Percentiles rank a stretch among this genome's conserved stretches.
Conservation (phyloP, 2,329 filamentous ascomycete genomes). For the Fusarium zealandicum region DNA sequence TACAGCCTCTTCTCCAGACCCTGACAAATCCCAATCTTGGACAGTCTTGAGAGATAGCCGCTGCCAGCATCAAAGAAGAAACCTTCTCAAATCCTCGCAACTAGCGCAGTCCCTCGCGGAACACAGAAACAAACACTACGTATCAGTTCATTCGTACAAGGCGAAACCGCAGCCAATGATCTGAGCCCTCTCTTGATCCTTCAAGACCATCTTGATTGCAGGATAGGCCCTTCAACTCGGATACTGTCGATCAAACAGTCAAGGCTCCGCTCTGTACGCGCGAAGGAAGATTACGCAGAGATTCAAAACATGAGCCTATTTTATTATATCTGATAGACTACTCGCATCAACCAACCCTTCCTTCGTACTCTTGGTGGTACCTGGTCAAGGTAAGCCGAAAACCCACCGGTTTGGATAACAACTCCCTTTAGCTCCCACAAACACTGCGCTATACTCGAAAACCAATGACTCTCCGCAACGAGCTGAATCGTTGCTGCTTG, state of each 20-base stretch:
- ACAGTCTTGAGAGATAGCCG: too few species aligned
- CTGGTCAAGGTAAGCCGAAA: too few species aligned
- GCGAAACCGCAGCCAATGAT: not conserved
- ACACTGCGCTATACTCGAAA: not conserved
- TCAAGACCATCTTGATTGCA: not conserved
- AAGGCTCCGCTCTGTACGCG: not conserved
- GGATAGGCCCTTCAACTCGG: not conserved
- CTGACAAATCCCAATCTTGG: not conserved
- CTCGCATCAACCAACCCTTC: too few species aligned
- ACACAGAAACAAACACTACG: not conserved
- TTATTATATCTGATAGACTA: too few species aligned
- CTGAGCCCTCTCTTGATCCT: not conserved
- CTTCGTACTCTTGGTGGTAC: too few species aligned
- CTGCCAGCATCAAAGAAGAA: not conserved
- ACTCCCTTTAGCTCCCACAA: not conserved
- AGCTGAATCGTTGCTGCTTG: not conserved
- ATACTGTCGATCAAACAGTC: conserved; percentile 4
- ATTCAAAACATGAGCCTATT: not conserved
- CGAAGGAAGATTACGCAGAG: not conserved
- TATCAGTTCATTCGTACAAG: too few species aligned
- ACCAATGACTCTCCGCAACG: not conserved
- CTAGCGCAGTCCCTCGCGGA: not conserved
- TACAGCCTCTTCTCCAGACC: not conserved
- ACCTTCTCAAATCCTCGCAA: conserved; percentile 28
- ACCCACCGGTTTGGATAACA: too few species aligned